These are phyloP conservation scores for Goffeauzyma gilvescens DNA, from an alignment of 768 basidiomycete species.

Conservation along the genomic window DNA sequence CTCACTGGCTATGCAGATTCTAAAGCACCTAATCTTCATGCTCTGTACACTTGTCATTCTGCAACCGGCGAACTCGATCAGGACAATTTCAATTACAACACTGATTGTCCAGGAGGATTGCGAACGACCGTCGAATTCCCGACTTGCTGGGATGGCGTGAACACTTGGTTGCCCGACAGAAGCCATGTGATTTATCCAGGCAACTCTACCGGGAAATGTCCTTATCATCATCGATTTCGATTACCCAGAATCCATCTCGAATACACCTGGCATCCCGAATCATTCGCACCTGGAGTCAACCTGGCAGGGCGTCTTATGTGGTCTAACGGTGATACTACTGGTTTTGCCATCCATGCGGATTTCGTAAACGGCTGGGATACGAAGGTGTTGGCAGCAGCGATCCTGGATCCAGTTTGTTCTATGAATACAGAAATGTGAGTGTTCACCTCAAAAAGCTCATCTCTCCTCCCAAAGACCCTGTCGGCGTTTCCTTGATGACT, in stretches of 20 bases:
- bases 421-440: too few species aligned
- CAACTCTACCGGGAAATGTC: constrained; percentile 11
- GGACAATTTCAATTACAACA: constrained; percentile 15
- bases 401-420: constrained; percentile 33
- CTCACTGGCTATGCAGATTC: too few species aligned
- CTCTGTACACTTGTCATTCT: too few species aligned
- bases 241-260: constrained; percentile 22
- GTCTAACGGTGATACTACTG: constrained; percentile 46
- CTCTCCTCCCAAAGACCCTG: too few species aligned
- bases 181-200: constrained; percentile 18
- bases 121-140: constrained; percentile 21
- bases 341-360: constrained; percentile 38
- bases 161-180: constrained; percentile 16
- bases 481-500: too few species aligned
- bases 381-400: constrained; percentile 40
- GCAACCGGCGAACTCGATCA: too few species aligned
- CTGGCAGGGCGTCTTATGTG: constrained; percentile 17
- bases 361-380: constrained; percentile 39
- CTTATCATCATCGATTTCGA: constrained; percentile 18
- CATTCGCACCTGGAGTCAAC: constrained; percentile 11
- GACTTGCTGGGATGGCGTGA: constrained; percentile 23
- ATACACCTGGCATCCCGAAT: constrained; percentile 13
- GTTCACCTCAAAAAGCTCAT: too few species aligned
- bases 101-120: constrained; percentile 15
- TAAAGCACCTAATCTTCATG: too few species aligned